A percentile compares a stretch with the other conserved stretches of the same genome.
Evolutionary conservation across 257 asterid species (phyloP).

Genomic region (Solanum microdontum): DNA sequence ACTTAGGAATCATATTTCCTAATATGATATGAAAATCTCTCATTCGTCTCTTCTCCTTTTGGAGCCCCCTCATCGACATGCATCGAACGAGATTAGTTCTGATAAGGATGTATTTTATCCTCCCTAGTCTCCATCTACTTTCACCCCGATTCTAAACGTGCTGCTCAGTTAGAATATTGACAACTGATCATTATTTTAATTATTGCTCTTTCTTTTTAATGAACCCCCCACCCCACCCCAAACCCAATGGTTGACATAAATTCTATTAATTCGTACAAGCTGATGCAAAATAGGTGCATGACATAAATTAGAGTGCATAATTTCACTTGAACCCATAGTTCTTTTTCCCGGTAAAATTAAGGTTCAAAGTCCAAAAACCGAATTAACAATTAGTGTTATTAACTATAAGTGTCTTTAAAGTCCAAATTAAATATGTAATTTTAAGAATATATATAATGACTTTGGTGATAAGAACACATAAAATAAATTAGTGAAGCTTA

Average conservation of each 20-base stretch:
- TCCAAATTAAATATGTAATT: not conserved
- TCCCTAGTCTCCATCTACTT: too few relatives aligned
- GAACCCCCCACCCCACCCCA: not conserved
- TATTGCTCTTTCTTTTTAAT: not conserved
- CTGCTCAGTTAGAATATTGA: not conserved
- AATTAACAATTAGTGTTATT: too few relatives aligned
- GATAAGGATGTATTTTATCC: too few relatives aligned
- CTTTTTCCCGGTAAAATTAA: too few relatives aligned
- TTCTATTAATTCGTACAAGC: too few relatives aligned
- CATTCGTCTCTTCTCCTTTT: not conserved
- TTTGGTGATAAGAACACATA: not conserved
- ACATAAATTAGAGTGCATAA: too few relatives aligned
- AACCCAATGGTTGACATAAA: not conserved
- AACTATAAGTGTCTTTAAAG: not conserved
- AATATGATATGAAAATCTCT: not conserved
- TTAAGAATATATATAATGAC: not conserved
- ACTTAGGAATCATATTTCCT: not conserved
- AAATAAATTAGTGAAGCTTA: too few relatives aligned
- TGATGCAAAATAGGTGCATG: too few relatives aligned
- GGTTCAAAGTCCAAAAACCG: not conserved
- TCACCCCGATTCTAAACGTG: not conserved
- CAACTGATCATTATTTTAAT: not conserved
- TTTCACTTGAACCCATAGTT: accelerated
- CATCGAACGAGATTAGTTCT: accelerated
- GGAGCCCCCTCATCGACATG: not conserved